phyloP scores from a whole-genome alignment of 148 eudicot genomes.

The Vaccinium corymbosum region DNA sequence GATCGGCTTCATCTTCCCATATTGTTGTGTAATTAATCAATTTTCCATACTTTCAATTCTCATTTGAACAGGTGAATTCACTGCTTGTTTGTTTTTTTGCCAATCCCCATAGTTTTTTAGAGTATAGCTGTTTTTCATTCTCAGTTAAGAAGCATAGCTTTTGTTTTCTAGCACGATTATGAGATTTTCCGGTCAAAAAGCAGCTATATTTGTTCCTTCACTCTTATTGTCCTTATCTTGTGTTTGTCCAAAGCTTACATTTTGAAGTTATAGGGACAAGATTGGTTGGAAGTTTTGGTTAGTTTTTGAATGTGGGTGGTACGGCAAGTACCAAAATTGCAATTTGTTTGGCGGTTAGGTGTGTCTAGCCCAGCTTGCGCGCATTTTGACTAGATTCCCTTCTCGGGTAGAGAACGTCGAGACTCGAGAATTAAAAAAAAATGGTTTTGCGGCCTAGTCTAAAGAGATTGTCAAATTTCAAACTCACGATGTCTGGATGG shows the following conservation, averaged over 20 bases:
- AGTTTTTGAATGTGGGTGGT: not conserved
- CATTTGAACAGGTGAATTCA: slow-evolving; percentile 5
- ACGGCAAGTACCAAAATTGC: not conserved
- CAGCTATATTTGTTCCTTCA: not conserved
- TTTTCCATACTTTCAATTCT: not conserved
- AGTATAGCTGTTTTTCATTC: slow-evolving; percentile 8
- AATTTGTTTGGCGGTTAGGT: not conserved
- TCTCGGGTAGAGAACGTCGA: too few relatives aligned
- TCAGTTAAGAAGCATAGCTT: not conserved
- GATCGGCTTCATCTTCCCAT: not conserved
- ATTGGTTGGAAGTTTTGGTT: not conserved
- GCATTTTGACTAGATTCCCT: too few relatives aligned
- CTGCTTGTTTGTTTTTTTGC: not conserved
- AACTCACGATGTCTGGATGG: too few relatives aligned
- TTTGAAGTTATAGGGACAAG: not conserved
- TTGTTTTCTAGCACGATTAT: not conserved
- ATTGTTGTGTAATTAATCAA: slow-evolving; percentile 21
- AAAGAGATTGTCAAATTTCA: too few relatives aligned
- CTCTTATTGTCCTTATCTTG: not conserved
- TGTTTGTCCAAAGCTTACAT: not conserved
- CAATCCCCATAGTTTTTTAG: not conserved
- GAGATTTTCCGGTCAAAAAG: not conserved
- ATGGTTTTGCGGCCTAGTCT: too few relatives aligned
- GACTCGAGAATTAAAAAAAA: too few relatives aligned
- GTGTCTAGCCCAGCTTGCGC: too few relatives aligned